Evolutionary conservation across 2,329 filamentous ascomycete genomes (phyloP), one percentile per base, ranked within the genome.

Genomic region (Chaetomiaceae sp.): DNA sequence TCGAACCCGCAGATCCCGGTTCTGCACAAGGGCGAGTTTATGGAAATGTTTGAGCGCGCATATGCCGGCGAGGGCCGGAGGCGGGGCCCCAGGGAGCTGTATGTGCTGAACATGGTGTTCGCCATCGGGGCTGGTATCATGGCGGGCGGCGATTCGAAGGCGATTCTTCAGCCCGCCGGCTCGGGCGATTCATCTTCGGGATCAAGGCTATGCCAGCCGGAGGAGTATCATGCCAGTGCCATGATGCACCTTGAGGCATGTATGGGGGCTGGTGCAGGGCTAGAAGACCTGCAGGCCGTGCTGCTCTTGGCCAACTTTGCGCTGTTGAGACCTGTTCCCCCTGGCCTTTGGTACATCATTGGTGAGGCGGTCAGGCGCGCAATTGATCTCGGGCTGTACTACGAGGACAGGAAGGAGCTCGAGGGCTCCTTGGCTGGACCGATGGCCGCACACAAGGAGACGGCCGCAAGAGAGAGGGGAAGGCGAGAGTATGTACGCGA

Each of bases 1-100:
- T 90, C 92, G 1, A 97, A 97, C 67, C 91, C 92, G 4, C 92
- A 97, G 69, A 95, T 96, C 60, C 92, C 92, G 0, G 90, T 96
- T 39, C 75, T 97, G 46, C 92, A 97, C 67, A 84, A 89, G 34
- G 85, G 81, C 29, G 90, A 96, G 63, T 97, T 96, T 65, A 90
- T 91, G 85, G 81, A 87, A 42, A 83, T 95, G 72, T 88, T 96
- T 66, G 86, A 95, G 50, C 81, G 83, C 42, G 88, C 90, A 0
- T 96, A 96, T 69, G 77, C 81, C 4, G 80, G 82, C 0, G 82
- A 87, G 19, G 78, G 82, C 43, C 81, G 82, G 54, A 78, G 81
- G 49, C 80, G 87, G 23, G 88, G 87, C 2, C 82, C 90, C 4
- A 80, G 87, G 50, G 91, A 96, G 69, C 78, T 94, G n/a, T 97